These are phyloP conservation scores for Xylaria sp. DNA, from an alignment of 2,329 filamentous ascomycete species.

Conservation along the genomic window DNA sequence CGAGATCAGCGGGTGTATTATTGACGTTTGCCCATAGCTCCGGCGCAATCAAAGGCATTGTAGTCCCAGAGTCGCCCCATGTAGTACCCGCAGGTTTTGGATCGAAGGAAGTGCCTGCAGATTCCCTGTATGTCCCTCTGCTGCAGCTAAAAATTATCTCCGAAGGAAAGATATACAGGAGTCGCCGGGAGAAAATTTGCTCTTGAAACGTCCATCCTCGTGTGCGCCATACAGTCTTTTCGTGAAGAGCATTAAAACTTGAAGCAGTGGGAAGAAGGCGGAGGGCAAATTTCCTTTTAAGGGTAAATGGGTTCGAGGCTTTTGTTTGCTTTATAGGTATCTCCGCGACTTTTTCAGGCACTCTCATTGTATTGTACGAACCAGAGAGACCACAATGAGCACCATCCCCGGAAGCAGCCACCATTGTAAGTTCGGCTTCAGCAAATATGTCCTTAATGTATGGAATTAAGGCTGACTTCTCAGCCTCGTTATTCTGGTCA, in stretches of 20 bases:
- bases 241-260: not conserved
- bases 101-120: too few relatives aligned
- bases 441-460: not conserved
- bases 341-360: not conserved
- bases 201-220: slow-evolving; percentile 14
- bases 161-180: too few relatives aligned
- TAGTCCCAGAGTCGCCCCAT: too few relatives aligned
- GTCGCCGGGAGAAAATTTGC: not conserved
- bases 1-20: too few relatives aligned
- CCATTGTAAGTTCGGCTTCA: not conserved
- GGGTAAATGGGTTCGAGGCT: too few relatives aligned
- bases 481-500: not conserved
- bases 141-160: too few relatives aligned
- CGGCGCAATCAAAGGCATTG: too few relatives aligned
- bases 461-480: not conserved
- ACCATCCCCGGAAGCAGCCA: not conserved
- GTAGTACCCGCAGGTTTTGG: too few relatives aligned
- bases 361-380: not conserved
- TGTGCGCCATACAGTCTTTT: not conserved
- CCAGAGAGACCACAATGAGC: not conserved
- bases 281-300: too few relatives aligned
- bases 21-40: too few relatives aligned
- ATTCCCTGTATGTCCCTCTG: too few relatives aligned
- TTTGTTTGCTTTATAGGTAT: not conserved
- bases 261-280: not conserved